Conservation (phyloP, 164 flowering plant species). For the Magnolia changhungtana region DNA sequence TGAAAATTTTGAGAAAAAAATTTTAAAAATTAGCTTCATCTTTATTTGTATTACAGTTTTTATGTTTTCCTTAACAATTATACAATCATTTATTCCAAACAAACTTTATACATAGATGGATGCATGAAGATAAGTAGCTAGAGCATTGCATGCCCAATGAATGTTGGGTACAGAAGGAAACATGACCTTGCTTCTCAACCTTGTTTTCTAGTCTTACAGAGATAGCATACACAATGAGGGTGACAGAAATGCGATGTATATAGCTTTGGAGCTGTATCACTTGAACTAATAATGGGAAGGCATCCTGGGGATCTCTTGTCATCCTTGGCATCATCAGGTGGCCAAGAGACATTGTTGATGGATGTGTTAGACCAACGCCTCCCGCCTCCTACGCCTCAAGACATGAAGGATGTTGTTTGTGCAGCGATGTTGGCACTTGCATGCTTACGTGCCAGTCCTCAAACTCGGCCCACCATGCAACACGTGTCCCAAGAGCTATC, state of each 20-base stretch:
- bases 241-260: conserved; percentile 13
- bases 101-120: too few relatives aligned
- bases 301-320: conserved; percentile 8
- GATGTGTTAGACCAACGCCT: conserved; percentile 7
- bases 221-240: conserved; percentile 8
- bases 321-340: not conserved
- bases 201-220: not conserved
- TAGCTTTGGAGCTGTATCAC: conserved; percentile 5
- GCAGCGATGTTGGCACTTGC: conserved; percentile 3
- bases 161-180: too few relatives aligned
- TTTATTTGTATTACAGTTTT: too few relatives aligned
- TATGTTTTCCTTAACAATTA: too few relatives aligned
- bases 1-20: too few relatives aligned
- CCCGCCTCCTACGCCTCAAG: not conserved
- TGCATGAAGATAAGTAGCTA: too few relatives aligned
- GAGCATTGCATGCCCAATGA: too few relatives aligned
- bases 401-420: not conserved
- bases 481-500: conserved; percentile 7
- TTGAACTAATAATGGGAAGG: conserved; percentile 7
- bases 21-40: too few relatives aligned
- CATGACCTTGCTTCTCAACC: not conserved
- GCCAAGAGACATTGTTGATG: not conserved
- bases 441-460: conserved; percentile 13
- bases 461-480: conserved; percentile 13
- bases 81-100: too few relatives aligned